Evolutionary conservation across 164 flowering plant genomes (phyloP).

Genomic region (Magnolia sinica): DNA sequence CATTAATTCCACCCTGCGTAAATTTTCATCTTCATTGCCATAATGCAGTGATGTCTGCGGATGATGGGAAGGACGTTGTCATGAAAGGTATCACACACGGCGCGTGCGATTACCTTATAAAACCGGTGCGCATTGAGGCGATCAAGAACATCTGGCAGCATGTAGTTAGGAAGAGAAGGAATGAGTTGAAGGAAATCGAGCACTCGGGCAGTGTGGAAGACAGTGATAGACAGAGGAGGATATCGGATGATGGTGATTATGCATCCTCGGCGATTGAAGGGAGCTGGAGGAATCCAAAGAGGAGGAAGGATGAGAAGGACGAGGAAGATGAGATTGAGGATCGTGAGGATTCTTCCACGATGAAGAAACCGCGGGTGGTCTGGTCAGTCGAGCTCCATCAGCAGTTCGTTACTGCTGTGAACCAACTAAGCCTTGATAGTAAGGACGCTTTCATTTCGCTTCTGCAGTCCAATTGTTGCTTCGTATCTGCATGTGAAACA

Average conservation of each 20-base stretch:
- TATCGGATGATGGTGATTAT: slow-evolving; percentile 59
- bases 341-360: slow-evolving; percentile 55
- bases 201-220: slow-evolving; percentile 73
- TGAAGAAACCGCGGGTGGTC: slow-evolving; percentile 89
- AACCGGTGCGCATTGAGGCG: slow-evolving; percentile 86
- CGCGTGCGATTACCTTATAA: slow-evolving; percentile 88
- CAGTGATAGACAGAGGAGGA: slow-evolving; percentile 44
- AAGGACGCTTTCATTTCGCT: slow-evolving; percentile 22
- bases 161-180: slow-evolving; percentile 76
- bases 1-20: not conserved
- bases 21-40: not conserved
- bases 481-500: not conserved
- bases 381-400: slow-evolving; percentile 98
- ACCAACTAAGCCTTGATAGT: slow-evolving; percentile 90
- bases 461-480: not conserved
- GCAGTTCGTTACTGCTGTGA: slow-evolving; percentile 82
- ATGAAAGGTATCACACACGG: slow-evolving; percentile 95
- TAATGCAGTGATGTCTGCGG: slow-evolving; percentile 88
- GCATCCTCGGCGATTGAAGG: slow-evolving; percentile 78
- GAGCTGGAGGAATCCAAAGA: slow-evolving; percentile 63
- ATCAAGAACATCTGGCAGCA: slow-evolving; percentile 96
- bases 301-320: slow-evolving; percentile 47
- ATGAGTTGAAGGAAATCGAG: slow-evolving; percentile 68
- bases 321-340: slow-evolving; percentile 77
- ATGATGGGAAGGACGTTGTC: slow-evolving; percentile 75